Percentiles rank a stretch among this genome's conserved stretches.
Conservation (phyloP, 2,329 filamentous ascomycete species). For the Bipolaris gigantea region DNA sequence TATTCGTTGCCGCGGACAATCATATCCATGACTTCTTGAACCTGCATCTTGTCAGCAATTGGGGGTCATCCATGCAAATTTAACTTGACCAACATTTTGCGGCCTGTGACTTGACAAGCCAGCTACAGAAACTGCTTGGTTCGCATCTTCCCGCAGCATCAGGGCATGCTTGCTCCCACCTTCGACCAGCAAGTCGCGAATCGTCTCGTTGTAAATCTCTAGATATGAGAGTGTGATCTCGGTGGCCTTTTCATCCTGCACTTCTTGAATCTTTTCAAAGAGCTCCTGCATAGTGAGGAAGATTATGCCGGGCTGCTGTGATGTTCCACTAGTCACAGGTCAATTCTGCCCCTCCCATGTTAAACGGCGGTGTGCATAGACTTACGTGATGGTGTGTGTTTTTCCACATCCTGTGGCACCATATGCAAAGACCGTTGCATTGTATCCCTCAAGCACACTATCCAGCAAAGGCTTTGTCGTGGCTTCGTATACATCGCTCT, state of each 20-base stretch:
- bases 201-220: slow-evolving; percentile 99
- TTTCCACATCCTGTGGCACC: slow-evolving; percentile 98
- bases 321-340: slow-evolving; percentile 62
- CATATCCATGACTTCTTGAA: slow-evolving; percentile 97
- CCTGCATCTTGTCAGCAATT: slow-evolving; percentile 38
- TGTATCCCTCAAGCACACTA: slow-evolving; percentile 95
- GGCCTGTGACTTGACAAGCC: slow-evolving; percentile 91
- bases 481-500: slow-evolving; percentile 91
- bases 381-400: slow-evolving; percentile 82
- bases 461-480: slow-evolving; percentile 90
- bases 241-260: slow-evolving; percentile 81
- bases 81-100: slow-evolving; percentile 66
- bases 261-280: slow-evolving; percentile 91
- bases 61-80: not conserved
- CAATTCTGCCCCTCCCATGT: slow-evolving; percentile 11
- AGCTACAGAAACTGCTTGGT: slow-evolving; percentile 87
- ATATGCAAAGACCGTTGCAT: slow-evolving; percentile 98
- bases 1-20: slow-evolving; percentile 93
- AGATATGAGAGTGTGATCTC: slow-evolving; percentile 93
- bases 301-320: slow-evolving; percentile 94
- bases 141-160: slow-evolving; percentile 92
- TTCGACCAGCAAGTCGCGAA: slow-evolving; percentile 88
- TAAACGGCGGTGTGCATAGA: slow-evolving; percentile 2
- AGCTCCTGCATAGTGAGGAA: slow-evolving; percentile 99
- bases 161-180: slow-evolving; percentile 79